Percentiles rank a stretch among this genome's conserved stretches.
Evolutionary conservation across 495 filamentous ascomycete genomes (phyloP).

Genomic region (Aspergillus asperescens): DNA sequence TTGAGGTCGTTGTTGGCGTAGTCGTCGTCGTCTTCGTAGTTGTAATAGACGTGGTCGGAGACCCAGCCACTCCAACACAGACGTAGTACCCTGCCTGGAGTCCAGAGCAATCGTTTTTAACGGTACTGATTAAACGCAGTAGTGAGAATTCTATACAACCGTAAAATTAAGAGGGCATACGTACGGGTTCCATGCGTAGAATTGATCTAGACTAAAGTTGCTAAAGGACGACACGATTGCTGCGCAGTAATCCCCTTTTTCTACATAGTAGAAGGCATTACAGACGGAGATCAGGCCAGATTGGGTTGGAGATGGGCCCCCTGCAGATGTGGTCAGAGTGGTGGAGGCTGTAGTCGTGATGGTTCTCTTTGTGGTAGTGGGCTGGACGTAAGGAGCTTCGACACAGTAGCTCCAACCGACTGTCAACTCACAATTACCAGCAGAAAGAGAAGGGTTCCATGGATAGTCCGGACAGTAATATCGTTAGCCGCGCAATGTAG

Average conservation of each 20-base stretch:
- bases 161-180: neutral
- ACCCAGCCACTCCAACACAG: neutral
- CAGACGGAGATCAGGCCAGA: constrained; percentile 17
- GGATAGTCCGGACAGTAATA: too few species aligned
- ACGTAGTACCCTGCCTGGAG: constrained; percentile 9
- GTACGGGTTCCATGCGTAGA: constrained; percentile 11
- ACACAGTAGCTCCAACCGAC: too few species aligned
- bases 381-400: too few species aligned
- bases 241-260: neutral
- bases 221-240: neutral
- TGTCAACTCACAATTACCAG: too few species aligned
- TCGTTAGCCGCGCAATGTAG: too few species aligned
- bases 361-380: too few species aligned
- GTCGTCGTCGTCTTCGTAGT: neutral
- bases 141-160: neutral
- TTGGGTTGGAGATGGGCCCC: constrained; percentile 20
- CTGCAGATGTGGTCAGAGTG: neutral
- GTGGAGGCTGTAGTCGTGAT: constrained; percentile 5
- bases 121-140: neutral
- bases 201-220: constrained; percentile 1
- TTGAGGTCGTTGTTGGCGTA: neutral
- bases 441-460: too few species aligned
- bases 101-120: neutral
- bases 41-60: neutral
- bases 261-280: constrained; percentile 17